A percentile compares a stretch with the other conserved stretches of the same genome.
phyloP scores from a whole-genome alignment of 1,284 basidiomycete species.

The Spongiforma sp. region DNA sequence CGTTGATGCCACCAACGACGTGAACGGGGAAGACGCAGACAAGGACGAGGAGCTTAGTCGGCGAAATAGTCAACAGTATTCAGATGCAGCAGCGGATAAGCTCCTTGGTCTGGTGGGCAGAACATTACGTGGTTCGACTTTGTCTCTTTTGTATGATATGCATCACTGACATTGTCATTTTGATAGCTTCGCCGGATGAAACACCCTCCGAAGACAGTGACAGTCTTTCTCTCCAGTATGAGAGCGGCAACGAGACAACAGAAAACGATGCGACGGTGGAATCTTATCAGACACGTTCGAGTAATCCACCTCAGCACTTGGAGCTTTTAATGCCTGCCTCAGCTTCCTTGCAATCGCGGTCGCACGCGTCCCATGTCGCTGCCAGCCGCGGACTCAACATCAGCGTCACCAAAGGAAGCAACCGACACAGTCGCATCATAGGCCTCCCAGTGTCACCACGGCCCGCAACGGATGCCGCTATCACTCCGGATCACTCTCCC shows the following conservation, averaged over 20 bases:
- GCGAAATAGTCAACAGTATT: constrained; percentile 81
- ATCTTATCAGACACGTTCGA: constrained; percentile 54
- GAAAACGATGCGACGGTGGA: constrained; percentile 61
- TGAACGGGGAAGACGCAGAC: constrained; percentile 35
- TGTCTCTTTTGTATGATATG: constrained; percentile 8
- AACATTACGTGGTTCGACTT: constrained; percentile 59
- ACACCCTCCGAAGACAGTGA: constrained; percentile 71
- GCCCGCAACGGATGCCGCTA: constrained; percentile 36
- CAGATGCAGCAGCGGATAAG: constrained; percentile 78
- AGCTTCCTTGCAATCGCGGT: constrained; percentile 26
- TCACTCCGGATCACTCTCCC: constrained; percentile 26
- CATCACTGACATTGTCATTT: constrained; percentile 15
- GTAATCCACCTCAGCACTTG: constrained; percentile 35
- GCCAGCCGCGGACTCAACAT: constrained; percentile 76
- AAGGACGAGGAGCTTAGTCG: constrained; percentile 50
- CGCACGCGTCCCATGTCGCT: constrained; percentile 64
- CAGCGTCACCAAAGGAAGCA: constrained; percentile 55
- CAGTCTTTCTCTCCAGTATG: constrained; percentile 65
- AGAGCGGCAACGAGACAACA: constrained; percentile 72
- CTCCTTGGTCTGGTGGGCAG: constrained; percentile 76
- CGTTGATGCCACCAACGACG: constrained; percentile 57
- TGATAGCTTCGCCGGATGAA: constrained; percentile 59
- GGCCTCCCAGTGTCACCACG: constrained; percentile 70
- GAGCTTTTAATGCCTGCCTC: constrained; percentile 25
- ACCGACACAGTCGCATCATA: constrained; percentile 63